Conservation (phyloP, 1,284 basidiomycete species). For the Sanghuangporus baumii region DNA sequence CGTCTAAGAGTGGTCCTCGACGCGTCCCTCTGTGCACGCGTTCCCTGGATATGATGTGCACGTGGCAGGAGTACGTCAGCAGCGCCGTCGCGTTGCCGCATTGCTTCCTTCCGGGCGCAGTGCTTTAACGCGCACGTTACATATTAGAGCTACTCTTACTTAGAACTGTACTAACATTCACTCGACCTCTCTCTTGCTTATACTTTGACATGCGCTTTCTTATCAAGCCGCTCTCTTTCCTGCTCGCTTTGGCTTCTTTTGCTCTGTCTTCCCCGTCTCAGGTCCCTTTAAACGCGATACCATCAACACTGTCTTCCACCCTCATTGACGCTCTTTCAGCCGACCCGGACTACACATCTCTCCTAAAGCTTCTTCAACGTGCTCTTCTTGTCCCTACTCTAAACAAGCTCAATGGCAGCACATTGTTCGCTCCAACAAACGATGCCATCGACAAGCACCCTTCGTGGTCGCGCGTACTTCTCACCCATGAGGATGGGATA, state of each 20-base stretch:
- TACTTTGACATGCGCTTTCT: conserved; percentile 10
- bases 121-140: too few species aligned
- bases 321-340: conserved; percentile 75
- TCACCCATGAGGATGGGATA: neutral
- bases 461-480: conserved; percentile 37
- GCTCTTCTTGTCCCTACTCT: conserved; percentile 89
- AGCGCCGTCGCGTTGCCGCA: neutral
- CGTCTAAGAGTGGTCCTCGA: neutral
- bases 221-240: neutral
- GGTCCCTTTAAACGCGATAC: conserved; percentile 24
- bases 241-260: conserved; percentile 30
- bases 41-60: neutral
- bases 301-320: conserved; percentile 40
- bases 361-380: conserved; percentile 79
- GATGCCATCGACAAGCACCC: conserved; percentile 67
- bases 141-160: neutral
- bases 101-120: neutral
- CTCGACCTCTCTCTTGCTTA: conserved; percentile 30
- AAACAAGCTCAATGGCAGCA: conserved; percentile 77
- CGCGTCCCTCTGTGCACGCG: neutral
- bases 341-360: conserved; percentile 75
- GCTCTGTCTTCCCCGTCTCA: conserved; percentile 27
- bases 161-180: conserved; percentile 22
- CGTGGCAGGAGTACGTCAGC: conserved; percentile 3
- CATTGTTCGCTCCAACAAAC: conserved; percentile 95